phyloP scores from a whole-genome alignment of 2,329 filamentous ascomycete species.

The Aspergillus unguis region DNA sequence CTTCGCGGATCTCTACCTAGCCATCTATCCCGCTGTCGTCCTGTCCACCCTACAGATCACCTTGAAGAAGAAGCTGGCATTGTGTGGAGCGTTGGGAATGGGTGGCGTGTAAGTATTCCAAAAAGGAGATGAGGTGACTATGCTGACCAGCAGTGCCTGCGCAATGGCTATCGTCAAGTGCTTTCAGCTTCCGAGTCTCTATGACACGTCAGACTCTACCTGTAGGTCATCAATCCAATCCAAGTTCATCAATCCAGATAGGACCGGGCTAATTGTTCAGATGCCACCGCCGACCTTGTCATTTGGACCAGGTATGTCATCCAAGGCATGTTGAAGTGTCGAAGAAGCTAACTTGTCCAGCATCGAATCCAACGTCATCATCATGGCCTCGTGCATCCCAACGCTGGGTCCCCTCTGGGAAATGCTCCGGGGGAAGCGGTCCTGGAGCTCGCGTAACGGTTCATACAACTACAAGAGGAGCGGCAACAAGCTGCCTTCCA shows the following conservation, averaged over 20 bases:
- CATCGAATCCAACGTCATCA: constrained; percentile 33
- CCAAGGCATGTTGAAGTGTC: background rate
- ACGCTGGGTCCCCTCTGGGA: constrained; percentile 33
- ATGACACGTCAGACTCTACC: constrained; percentile 26
- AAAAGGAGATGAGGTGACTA: no score
- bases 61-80: constrained; percentile 27
- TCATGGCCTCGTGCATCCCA: constrained; percentile 37
- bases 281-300: constrained; percentile 42
- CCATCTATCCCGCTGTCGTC: constrained; percentile 31
- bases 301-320: constrained; percentile 45
- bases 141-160: constrained; percentile 25
- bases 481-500: constrained; percentile 1
- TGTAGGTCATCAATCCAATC: constrained; percentile 16
- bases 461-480: constrained; percentile 13
- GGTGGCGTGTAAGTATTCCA: constrained; percentile 26
- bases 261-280: constrained; percentile 10
- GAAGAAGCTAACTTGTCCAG: constrained; percentile 7
- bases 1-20: constrained; percentile 33
- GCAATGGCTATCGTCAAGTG: constrained; percentile 35
- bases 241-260: background rate
- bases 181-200: constrained; percentile 27
- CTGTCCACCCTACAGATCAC: constrained; percentile 33
- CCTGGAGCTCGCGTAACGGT: constrained; percentile 7
- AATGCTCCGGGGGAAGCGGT: constrained; percentile 17
- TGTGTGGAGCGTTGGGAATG: constrained; percentile 28